Conservation (phyloP, 1,139 yeast species). For the Suhomyces bolitotheri region DNA sequence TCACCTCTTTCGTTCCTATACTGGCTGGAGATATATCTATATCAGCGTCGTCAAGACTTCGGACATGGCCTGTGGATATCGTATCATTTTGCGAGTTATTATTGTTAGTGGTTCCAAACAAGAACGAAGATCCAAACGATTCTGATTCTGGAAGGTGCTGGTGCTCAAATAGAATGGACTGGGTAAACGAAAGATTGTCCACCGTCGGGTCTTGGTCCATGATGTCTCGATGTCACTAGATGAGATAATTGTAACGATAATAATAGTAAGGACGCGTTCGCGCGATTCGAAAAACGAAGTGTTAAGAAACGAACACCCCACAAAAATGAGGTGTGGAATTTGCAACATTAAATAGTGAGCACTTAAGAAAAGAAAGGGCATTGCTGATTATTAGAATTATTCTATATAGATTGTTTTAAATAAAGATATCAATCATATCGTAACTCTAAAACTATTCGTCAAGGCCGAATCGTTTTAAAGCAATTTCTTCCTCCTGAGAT, state of each 20-base stretch:
- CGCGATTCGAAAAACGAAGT: slow-evolving; percentile 1
- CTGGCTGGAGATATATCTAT: slow-evolving; percentile 4
- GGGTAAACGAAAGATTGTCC: slow-evolving; percentile 13
- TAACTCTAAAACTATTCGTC: no score
- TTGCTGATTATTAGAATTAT: no score
- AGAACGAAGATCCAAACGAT: slow-evolving; percentile 9
- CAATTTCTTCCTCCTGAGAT: slow-evolving; percentile 23
- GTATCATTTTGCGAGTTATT: background rate
- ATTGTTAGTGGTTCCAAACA: slow-evolving; percentile 4
- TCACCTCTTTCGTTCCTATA: slow-evolving; percentile 21
- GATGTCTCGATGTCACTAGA: no score
- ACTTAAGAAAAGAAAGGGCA: no score
- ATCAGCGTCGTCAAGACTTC: background rate
- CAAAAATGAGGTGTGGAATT: no score
- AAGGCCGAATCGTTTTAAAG: slow-evolving; percentile 41
- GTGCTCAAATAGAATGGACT: slow-evolving; percentile 16
- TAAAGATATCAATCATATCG: no score
- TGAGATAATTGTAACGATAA: no score
- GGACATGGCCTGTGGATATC: no score
- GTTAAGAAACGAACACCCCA: no score
- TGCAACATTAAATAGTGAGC: no score
- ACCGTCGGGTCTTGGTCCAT: slow-evolving; percentile 1
- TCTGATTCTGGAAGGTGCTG: background rate
- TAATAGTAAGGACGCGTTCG: slow-evolving; percentile 3
- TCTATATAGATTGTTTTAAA: no score